Evolutionary conservation across 1,284 basidiomycete species (phyloP), one percentile per base, ranked within the genome.

Genomic region (Irpex sp.): DNA sequence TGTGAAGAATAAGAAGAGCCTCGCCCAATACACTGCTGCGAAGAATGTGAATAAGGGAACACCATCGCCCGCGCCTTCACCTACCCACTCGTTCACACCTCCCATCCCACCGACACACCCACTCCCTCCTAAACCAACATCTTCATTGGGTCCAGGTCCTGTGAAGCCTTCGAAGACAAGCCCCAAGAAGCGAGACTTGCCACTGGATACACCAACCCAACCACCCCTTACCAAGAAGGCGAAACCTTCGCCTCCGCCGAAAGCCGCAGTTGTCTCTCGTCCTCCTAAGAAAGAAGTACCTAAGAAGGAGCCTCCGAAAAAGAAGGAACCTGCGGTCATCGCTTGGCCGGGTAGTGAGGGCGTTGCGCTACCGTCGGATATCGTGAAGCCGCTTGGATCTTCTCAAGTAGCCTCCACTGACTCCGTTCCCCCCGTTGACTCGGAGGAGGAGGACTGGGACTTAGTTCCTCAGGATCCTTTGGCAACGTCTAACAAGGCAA

Each of bases 391-490:
- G 35, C 69, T 70, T 7, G 63, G 65, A 8, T 62, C 69, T 6
- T 64, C 63, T 50, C 43, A 46, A 35, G 57, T 59, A 33, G 61
- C 62, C 54, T 65, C 63, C 57, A 67, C 68, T 15, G 65, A 63
- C 19, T 71, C 65, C 33, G 64, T 71, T 11, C 65, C 66, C 5
- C 71, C 70, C 33, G 77, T 77, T 2, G 84, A 85, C 60, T 83
- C 81, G 6, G 86, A 87, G 54, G 81, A 83, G 4, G 74, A 72
- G 33, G 72, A 74, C 7, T 86, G 84, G 79, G 83, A 85, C 67
- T 60, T 62, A 21, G 59, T 64, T 17, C 57, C 63, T 31, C 61
- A 56, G 60, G 61, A 59, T 59, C 63, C 58, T 62, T 68, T 15
- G 15, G 8, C 59, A 3, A 26, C 46, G 36, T 5, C 59, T 43